Conservation (phyloP, 1,284 basidiomycete species). For the Marasmius sp. region DNA sequence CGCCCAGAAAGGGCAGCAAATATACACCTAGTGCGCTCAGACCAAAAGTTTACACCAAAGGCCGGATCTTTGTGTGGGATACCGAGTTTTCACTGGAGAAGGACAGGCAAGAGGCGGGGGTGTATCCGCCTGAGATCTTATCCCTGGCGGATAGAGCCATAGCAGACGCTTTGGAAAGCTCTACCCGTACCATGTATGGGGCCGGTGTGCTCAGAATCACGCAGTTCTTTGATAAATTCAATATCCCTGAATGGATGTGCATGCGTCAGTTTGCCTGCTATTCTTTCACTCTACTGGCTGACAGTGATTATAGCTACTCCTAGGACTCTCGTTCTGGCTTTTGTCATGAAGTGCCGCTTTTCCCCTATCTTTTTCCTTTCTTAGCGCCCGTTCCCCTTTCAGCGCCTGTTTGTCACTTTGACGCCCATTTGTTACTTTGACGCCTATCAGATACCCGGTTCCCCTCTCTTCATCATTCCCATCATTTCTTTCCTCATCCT, state of each 20-base stretch:
- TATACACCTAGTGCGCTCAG: not conserved
- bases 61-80: not conserved
- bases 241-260: slow-evolving; percentile 23
- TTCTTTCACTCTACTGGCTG: too few species aligned
- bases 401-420: too few species aligned
- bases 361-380: too few species aligned
- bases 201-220: slow-evolving; percentile 32
- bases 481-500: too few species aligned
- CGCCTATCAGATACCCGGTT: too few species aligned
- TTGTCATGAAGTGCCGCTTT: too few species aligned
- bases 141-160: not conserved
- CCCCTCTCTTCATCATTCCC: too few species aligned
- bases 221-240: slow-evolving; percentile 32
- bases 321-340: slow-evolving; percentile 15
- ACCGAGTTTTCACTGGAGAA: not conserved
- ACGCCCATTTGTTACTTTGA: too few species aligned
- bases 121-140: too few species aligned
- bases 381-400: too few species aligned
- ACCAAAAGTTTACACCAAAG: not conserved
- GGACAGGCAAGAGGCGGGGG: too few species aligned
- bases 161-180: not conserved
- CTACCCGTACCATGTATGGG: slow-evolving; percentile 22
- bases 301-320: not conserved
- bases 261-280: slow-evolving; percentile 28
- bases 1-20: not conserved